Base-by-base conservation (phyloP, 2,329 filamentous ascomycete species). In the Sporothrix sp. region DNA sequence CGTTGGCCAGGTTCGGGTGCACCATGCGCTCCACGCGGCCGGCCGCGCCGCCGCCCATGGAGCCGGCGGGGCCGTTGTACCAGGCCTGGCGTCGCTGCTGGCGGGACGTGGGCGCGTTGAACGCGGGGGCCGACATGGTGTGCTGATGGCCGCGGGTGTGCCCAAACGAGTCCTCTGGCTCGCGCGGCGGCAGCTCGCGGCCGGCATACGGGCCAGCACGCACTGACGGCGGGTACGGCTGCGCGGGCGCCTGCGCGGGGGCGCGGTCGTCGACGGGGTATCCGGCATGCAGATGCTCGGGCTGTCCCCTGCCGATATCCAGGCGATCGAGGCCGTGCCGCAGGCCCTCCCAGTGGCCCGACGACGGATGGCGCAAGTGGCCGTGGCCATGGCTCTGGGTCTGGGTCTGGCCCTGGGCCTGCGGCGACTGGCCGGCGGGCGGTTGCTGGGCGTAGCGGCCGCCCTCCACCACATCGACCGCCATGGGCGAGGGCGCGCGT, bases 401-500 rank as follows among this genome's bases (percentile, higher is more conserved):
- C n/a, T n/a, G n/a, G n/a, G n/a, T n/a, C n/a, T n/a, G n/a, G n/a
- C n/a, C n/a, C n/a, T n/a, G n/a, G n/a, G n/a, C n/a, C n/a, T n/a
- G n/a, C n/a, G n/a, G n/a, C n/a, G n/a, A n/a, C n/a, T n/a, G n/a
- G n/a, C n/a, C n/a, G n/a, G n/a, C n/a, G n/a, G n/a, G n/a, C n/a
- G n/a, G n/a, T n/a, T n/a, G n/a, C n/a, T n/a, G n/a, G n/a, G n/a
- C n/a, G n/a, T n/a, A n/a, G n/a, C n/a, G n/a, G n/a, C n/a, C n/a
- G n/a, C n/a, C n/a, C n/a, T n/a, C n/a, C n/a, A n/a, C n/a, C n/a
- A n/a, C n/a, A n/a, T n/a, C 87, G 9, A 89, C 68, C 61, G 85
- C 78, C 86, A 93, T 90, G 0, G 88, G 86, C 48, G 86, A 89
- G 2, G 79, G 73, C 49, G 76, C 75, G 42, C 83, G 79, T 44